Evolutionary conservation across 495 filamentous ascomycete genomes (phyloP), one percentile per base, ranked within the genome.

Genomic region (Aspergillus nanangensis): DNA sequence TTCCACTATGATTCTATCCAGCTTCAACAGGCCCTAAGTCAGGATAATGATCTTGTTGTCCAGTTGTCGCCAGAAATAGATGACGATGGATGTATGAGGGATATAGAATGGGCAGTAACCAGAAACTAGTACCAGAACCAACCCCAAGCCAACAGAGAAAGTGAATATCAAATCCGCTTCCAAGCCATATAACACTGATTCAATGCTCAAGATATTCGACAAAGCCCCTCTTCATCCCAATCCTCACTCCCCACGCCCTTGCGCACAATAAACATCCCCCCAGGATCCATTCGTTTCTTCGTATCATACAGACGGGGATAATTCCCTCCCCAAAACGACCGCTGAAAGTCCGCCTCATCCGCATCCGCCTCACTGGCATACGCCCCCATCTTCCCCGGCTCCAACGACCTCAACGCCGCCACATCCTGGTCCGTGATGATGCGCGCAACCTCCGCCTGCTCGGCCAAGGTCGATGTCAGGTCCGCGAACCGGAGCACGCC

Each of bases 281-380:
- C 43, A 2, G 61, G 61, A 44, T 66, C 59, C 52, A 52, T 61
- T 20, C 54, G 52, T 47, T 65, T 57, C 61, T 80, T 79, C 5
- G 77, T 46, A 2, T 34, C 24, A 15, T 69, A 66, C 24, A 80
- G 48, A 9, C 46, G 57, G 13, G 44, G 54, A 49, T 79, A 77
- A 44, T 79, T 76, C 3, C 56, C 47, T 3, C 76, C 77, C 67
- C 70, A 78, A 54, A 75, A 78, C 5, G 68, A 66, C 18, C 60
- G 23, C 44, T 74, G 73, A 53, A 75, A 76, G 8, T 57, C 58
- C 29, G 56, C 46, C 44, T 76, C 74, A 43, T 72, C 66, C 2
- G 61, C 49, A 51, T 77, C 66, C 0, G 66, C 74, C 55, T 79
- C 76, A 32, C 78, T 79, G 47, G 69, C 23, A 50, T 79, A 79